Percentiles rank a stretch among this genome's conserved stretches.
Evolutionary conservation across 1,139 yeast species (phyloP).

Genomic region (Meyerozyma guilliermondii): DNA sequence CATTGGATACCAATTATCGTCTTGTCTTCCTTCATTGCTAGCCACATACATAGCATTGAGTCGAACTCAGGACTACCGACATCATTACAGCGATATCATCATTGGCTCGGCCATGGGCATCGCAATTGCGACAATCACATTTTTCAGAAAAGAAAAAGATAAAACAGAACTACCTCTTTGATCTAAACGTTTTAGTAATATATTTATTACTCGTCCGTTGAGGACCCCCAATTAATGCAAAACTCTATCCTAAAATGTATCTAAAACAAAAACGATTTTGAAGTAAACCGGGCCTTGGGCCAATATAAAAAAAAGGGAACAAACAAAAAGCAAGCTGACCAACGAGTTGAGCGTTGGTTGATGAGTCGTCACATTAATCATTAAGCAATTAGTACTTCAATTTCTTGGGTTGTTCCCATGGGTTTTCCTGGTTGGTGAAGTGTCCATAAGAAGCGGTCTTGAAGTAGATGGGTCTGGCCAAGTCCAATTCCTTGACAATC

Average conservation of each 20-base stretch:
- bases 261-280: slow-evolving; percentile 14
- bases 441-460: slow-evolving; percentile 99
- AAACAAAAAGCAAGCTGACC: slow-evolving; percentile 16
- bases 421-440: slow-evolving; percentile 97
- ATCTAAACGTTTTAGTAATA: slow-evolving; percentile 4
- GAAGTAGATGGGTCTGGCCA: slow-evolving; percentile 98
- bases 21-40: slow-evolving; percentile 23
- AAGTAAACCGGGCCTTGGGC: slow-evolving; percentile 6
- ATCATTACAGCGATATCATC: slow-evolving; percentile 37
- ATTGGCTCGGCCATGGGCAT: slow-evolving; percentile 33
- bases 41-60: slow-evolving; percentile 44
- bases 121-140: background rate
- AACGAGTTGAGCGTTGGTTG: slow-evolving; percentile 54
- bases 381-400: slow-evolving; percentile 58
- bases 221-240: slow-evolving; percentile 50
- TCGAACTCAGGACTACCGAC: slow-evolving; percentile 41
- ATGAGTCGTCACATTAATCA: slow-evolving; percentile 46
- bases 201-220: slow-evolving; percentile 37
- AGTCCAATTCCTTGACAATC: slow-evolving; percentile 90
- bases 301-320: slow-evolving; percentile 8
- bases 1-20: slow-evolving; percentile 5
- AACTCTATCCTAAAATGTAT: slow-evolving; percentile 36
- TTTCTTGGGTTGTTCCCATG: slow-evolving; percentile 97
- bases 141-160: background rate
- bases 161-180: background rate